phyloP scores from a whole-genome alignment of 2,329 filamentous ascomycete species.

The Aphanocladium album region DNA sequence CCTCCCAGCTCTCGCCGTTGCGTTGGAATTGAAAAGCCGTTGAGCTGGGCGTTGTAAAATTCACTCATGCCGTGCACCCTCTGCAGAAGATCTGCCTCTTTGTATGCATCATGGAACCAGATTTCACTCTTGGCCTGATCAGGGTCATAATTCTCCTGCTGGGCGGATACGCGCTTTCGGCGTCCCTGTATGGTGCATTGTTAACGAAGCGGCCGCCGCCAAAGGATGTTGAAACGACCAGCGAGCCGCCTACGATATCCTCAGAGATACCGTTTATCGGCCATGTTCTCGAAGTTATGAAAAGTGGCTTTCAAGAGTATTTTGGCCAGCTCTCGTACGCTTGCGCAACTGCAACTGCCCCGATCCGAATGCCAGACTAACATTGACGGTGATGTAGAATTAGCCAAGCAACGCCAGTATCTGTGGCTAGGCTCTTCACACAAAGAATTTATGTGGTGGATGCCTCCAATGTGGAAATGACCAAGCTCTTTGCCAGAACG shows the following conservation, averaged over 20 bases:
- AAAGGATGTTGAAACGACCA: neutral
- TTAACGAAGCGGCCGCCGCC: neutral
- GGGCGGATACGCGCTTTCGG: neutral
- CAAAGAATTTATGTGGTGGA: constrained; percentile 6
- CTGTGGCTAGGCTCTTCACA: neutral
- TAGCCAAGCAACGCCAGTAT: constrained; percentile 4
- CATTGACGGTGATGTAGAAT: neutral
- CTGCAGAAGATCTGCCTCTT: neutral
- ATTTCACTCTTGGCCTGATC: constrained; percentile 1
- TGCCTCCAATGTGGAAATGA: constrained; percentile 10
- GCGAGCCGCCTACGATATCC: constrained; percentile 6
- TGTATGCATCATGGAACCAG: neutral
- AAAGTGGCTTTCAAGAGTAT: constrained; percentile 7
- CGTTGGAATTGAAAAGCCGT: neutral
- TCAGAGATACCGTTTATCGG: constrained; percentile 4
- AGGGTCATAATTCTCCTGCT: neutral
- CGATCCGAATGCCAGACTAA: neutral
- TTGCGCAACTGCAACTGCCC: neutral
- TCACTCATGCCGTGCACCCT: neutral
- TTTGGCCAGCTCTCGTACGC: constrained; percentile 10
- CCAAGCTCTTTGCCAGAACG: constrained; percentile 8
- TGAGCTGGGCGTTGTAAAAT: neutral
- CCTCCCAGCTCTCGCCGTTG: neutral
- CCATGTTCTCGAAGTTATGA: constrained; percentile 4
- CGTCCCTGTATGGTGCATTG: neutral